Conservation (phyloP, 306 rosid genomes). For the Psophocarpus tetragonolobus region DNA sequence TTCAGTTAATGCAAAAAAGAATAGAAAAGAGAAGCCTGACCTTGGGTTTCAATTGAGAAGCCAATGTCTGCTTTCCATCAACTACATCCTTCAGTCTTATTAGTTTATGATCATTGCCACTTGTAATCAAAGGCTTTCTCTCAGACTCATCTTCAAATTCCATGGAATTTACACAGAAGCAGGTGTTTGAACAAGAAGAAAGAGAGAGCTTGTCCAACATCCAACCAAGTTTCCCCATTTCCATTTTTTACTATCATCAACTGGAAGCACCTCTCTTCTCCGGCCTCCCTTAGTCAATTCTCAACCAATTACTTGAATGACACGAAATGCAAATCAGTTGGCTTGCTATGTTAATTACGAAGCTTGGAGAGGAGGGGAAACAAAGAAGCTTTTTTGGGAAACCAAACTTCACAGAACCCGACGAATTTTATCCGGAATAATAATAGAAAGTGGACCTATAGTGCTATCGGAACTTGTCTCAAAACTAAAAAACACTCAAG, state of each 20-base stretch:
- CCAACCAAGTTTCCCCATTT: slow-evolving; percentile 77
- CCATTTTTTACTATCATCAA: slow-evolving; percentile 12
- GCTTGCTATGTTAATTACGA: slow-evolving; percentile 24
- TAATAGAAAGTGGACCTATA: slow-evolving; percentile 14
- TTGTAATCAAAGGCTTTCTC: slow-evolving; percentile 51
- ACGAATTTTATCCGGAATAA: slow-evolving; percentile 38
- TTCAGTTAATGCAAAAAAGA: neutral
- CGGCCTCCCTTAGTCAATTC: neutral
- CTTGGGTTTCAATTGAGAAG: slow-evolving; percentile 92
- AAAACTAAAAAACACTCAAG: slow-evolving; percentile 15
- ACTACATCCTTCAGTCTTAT: slow-evolving; percentile 74
- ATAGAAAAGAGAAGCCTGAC: slow-evolving; percentile 38
- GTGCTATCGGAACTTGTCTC: slow-evolving; percentile 43
- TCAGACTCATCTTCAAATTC: slow-evolving; percentile 66
- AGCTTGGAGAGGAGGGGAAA: slow-evolving; percentile 8
- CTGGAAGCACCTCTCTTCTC: slow-evolving; percentile 18
- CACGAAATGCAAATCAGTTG: slow-evolving; percentile 15
- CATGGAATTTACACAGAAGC: slow-evolving; percentile 70
- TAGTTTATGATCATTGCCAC: slow-evolving; percentile 43
- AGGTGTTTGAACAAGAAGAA: slow-evolving; percentile 61
- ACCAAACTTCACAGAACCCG: slow-evolving; percentile 47
- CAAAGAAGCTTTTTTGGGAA: slow-evolving; percentile 45
- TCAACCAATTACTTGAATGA: slow-evolving; percentile 19
- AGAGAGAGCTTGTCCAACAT: slow-evolving; percentile 59
- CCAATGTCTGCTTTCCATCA: slow-evolving; percentile 73